A percentile compares a stretch with the other conserved stretches of the same genome.
These are phyloP conservation scores for Verticillium klebahnii DNA, from an alignment of 2,329 filamentous ascomycete genomes.

Conservation along the genomic window DNA sequence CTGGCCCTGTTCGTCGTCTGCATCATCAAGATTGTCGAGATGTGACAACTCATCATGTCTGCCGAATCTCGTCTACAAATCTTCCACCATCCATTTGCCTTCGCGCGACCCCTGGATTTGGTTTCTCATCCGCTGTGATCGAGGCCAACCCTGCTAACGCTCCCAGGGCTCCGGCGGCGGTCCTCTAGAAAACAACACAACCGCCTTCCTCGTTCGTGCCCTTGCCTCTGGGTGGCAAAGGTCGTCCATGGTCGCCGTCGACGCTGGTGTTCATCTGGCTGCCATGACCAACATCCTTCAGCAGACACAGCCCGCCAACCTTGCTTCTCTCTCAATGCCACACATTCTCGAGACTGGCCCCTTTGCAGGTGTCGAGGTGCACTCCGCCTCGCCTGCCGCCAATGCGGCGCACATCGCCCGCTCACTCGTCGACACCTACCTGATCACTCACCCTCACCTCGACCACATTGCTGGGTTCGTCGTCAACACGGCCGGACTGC, in stretches of 20 bases:
- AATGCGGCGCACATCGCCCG: slow-evolving; percentile 80
- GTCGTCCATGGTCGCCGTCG: slow-evolving; percentile 83
- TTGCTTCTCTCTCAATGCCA: slow-evolving; percentile 36
- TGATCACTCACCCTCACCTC: slow-evolving; percentile 95
- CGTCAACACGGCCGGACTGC: slow-evolving; percentile 85
- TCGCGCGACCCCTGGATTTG: neutral
- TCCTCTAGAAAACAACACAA: slow-evolving; percentile 84
- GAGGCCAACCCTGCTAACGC: neutral
- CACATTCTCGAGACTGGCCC: slow-evolving; percentile 63
- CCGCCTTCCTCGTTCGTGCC: slow-evolving; percentile 83
- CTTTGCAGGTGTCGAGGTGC: slow-evolving; percentile 74
- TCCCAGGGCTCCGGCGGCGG: slow-evolving; percentile 81
- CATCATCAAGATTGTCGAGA: neutral
- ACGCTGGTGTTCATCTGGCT: slow-evolving; percentile 85
- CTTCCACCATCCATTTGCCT: neutral
- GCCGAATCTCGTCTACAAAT: too few relatives aligned
- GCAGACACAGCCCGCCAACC: slow-evolving; percentile 34
- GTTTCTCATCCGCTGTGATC: neutral
- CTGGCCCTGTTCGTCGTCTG: neutral
- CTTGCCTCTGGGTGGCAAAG: slow-evolving; percentile 73
- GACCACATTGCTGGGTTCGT: slow-evolving; percentile 91
- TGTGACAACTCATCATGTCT: neutral
- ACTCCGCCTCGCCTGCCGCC: slow-evolving; percentile 59
- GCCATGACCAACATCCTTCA: slow-evolving; percentile 79
- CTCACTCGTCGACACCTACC: slow-evolving; percentile 77